These are phyloP conservation scores for Perkinsus olseni DNA, from an alignment of 169 alveolate species.

Conservation along the genomic window DNA sequence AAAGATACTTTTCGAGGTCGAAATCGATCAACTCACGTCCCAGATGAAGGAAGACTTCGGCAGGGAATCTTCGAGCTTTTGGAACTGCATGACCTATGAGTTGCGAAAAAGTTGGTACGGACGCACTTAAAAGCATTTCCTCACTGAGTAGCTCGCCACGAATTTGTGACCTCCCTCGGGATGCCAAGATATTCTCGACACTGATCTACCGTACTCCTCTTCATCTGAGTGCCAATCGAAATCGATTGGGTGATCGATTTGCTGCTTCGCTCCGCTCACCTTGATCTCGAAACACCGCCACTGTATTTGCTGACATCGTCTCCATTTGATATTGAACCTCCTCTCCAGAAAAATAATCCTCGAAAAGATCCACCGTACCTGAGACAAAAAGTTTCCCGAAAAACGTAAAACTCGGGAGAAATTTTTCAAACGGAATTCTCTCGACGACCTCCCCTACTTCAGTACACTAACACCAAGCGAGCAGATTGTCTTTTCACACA, in stretches of 20 bases:
- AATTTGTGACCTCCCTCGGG: constrained; percentile 58
- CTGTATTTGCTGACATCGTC: constrained; percentile 62
- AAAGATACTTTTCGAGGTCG: neutral
- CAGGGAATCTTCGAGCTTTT: neutral
- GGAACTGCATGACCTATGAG: neutral
- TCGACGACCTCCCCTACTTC: too few species aligned
- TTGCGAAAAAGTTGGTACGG: neutral
- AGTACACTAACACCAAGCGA: too few species aligned
- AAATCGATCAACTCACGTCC: neutral
- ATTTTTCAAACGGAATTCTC: too few species aligned
- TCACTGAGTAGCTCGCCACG: neutral
- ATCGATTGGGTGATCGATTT: neutral
- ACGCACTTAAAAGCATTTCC: neutral
- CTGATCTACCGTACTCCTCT: constrained; percentile 44
- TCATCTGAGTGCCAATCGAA: neutral
- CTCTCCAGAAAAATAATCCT: constrained; percentile 77
- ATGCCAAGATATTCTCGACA: constrained; percentile 74
- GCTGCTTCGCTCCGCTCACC: neutral
- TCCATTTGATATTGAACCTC: constrained; percentile 62
- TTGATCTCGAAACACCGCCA: constrained; percentile 53
- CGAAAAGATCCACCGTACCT: constrained; percentile 71
- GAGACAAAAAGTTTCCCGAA: neutral
- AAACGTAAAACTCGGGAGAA: too few species aligned
- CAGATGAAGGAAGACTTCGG: neutral
- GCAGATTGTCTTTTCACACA: too few species aligned